phyloP scores from a whole-genome alignment of 352 stramenopile genomes.

The Aphanomyces euteiches region DNA sequence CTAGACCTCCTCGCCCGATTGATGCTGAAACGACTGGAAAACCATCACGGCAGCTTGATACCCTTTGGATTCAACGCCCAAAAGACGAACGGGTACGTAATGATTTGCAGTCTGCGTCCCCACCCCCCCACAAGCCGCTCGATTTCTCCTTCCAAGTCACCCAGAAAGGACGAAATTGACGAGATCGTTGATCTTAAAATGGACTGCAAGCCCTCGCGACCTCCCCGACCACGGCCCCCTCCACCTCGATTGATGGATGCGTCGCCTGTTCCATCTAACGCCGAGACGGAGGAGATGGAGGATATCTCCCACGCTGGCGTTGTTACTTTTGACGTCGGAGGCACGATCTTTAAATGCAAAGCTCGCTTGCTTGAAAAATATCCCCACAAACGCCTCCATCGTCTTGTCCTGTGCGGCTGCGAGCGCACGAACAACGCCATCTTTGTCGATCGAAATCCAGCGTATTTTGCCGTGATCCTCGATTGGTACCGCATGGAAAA shows the following conservation, averaged over 20 bases:
- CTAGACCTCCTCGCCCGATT: no score
- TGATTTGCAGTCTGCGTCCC: no score
- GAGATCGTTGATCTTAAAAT: neutral
- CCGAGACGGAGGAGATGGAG: neutral
- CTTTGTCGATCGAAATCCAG: slow-evolving; percentile 70
- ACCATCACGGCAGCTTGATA: no score
- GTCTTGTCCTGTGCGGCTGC: slow-evolving; percentile 57
- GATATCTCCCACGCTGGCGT: slow-evolving; percentile 25
- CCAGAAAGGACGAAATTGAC: no score
- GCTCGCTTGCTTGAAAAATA: slow-evolving; percentile 56
- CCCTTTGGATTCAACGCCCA: no score
- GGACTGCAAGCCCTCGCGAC: neutral
- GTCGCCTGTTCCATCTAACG: neutral
- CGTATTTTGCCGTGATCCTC: slow-evolving; percentile 65
- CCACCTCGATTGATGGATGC: neutral
- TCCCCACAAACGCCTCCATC: slow-evolving; percentile 55
- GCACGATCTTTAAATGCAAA: slow-evolving; percentile 64
- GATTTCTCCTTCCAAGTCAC: no score
- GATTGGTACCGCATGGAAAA: slow-evolving; percentile 71
- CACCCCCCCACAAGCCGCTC: no score
- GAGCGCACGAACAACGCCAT: slow-evolving; percentile 38
- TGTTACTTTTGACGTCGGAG: slow-evolving; percentile 62
- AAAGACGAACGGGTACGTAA: no score
- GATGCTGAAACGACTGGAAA: no score
- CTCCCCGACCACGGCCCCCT: neutral